A percentile compares a stretch with the other conserved stretches of the same genome.
phyloP scores from a whole-genome alignment of 129 eudicot species.

The Artemisia tridentata region DNA sequence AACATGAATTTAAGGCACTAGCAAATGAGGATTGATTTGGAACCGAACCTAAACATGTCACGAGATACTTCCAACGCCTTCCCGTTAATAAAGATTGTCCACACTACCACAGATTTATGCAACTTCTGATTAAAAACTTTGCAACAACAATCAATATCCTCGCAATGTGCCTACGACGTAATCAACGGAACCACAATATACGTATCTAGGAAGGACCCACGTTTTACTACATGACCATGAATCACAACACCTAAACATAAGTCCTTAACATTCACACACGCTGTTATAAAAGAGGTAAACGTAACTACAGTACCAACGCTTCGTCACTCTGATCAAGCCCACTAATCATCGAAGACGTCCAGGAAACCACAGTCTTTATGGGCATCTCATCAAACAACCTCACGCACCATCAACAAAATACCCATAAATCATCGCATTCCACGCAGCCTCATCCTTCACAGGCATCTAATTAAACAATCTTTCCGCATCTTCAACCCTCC shows the following conservation, averaged over 20 bases:
- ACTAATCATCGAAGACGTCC: slow-evolving; percentile 85
- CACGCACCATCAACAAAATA: slow-evolving; percentile 49
- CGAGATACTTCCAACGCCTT: slow-evolving; percentile 48
- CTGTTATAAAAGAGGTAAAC: slow-evolving; percentile 53
- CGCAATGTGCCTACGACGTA: slow-evolving; percentile 73
- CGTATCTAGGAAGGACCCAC: slow-evolving; percentile 48
- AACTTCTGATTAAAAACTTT: slow-evolving; percentile 56
- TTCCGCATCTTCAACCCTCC: slow-evolving; percentile 49
- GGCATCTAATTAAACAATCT: slow-evolving; percentile 61
- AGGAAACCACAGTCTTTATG: slow-evolving; percentile 53
- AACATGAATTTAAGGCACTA: slow-evolving; percentile 75
- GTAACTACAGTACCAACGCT: slow-evolving; percentile 55
- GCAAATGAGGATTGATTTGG: slow-evolving; percentile 92
- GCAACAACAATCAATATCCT: slow-evolving; percentile 32
- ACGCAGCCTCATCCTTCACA: slow-evolving; percentile 58
- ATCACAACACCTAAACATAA: slow-evolving; percentile 43
- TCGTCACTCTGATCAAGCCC: slow-evolving; percentile 71
- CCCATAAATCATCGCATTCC: slow-evolving; percentile 77
- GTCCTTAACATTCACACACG: slow-evolving; percentile 47
- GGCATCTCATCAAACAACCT: slow-evolving; percentile 66
- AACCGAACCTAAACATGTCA: slow-evolving; percentile 47
- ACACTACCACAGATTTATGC: slow-evolving; percentile 59
- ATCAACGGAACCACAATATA: slow-evolving; percentile 62
- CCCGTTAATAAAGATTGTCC: slow-evolving; percentile 84
- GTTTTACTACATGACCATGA: slow-evolving; percentile 61